Percentiles rank a stretch among this genome's conserved stretches.
Conservation (phyloP, 106 monocot species). For the Dioscorea zingiberensis region DNA sequence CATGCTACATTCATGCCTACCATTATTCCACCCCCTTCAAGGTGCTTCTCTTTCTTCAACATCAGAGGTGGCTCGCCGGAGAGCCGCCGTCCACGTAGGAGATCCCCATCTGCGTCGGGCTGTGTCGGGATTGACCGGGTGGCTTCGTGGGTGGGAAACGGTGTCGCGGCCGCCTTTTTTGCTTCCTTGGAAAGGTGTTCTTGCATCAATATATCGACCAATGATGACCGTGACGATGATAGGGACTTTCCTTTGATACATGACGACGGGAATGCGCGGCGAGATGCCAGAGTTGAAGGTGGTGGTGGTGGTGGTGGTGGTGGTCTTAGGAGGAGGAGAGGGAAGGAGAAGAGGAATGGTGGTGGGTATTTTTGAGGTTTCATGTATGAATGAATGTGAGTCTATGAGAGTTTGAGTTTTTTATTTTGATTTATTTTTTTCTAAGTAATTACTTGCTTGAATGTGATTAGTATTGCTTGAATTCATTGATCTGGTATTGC, state of each 20-base stretch:
- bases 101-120: neutral
- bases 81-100: neutral
- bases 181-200: slow-evolving; percentile 8
- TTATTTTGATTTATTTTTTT: no score
- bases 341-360: neutral
- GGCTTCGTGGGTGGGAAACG: neutral
- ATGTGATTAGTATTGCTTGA: no score
- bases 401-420: no score
- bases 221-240: neutral
- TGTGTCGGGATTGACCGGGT: neutral
- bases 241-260: neutral
- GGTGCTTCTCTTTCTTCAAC: slow-evolving; percentile 5
- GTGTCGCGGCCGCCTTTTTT: slow-evolving; percentile 2
- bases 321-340: neutral
- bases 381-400: no score
- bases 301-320: no score
- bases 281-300: neutral
- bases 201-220: neutral
- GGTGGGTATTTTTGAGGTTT: neutral
- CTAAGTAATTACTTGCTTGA: no score
- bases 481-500: no score
- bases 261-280: neutral
- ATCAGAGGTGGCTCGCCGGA: neutral
- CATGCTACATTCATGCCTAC: slow-evolving; percentile 1
- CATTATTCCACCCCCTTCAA: no score